Evolutionary conservation across 2,329 filamentous ascomycete genomes (phyloP).

Genomic region (Septoria petroselini): DNA sequence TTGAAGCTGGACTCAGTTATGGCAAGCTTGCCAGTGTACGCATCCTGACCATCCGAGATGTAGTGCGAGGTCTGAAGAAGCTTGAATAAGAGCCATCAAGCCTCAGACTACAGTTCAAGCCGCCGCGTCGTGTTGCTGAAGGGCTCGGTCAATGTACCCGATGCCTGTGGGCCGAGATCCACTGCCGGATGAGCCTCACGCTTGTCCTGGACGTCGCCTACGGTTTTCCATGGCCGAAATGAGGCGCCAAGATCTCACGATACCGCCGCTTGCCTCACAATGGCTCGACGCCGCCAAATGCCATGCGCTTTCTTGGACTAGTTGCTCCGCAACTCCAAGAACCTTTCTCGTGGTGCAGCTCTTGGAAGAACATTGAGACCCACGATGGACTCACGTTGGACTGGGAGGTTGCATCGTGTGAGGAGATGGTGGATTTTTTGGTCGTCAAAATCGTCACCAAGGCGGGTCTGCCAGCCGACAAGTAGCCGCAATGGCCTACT

Average conservation of each 20-base stretch:
- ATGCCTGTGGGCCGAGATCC: constrained; percentile 5
- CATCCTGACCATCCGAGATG: too few relatives aligned
- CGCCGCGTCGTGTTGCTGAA: neutral
- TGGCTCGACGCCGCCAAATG: constrained; percentile 14
- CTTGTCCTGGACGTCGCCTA: constrained; percentile 7
- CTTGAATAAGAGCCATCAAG: neutral
- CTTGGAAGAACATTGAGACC: neutral
- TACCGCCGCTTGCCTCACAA: constrained; percentile 15
- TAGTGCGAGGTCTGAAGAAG: neutral
- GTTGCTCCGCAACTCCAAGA: constrained; percentile 9
- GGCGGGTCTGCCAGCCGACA: constrained; percentile 1
- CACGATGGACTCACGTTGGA: constrained; percentile 1
- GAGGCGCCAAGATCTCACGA: constrained; percentile 16
- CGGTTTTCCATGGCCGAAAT: constrained; percentile 6
- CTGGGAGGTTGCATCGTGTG: constrained; percentile 15
- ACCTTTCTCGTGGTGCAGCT: constrained; percentile 4
- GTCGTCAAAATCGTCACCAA: neutral
- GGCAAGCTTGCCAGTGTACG: too few relatives aligned
- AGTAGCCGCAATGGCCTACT: constrained; percentile 6
- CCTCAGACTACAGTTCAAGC: neutral
- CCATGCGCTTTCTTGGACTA: constrained; percentile 16
- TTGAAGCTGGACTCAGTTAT: too few relatives aligned
- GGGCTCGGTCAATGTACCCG: neutral
- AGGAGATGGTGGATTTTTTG: constrained; percentile 6
- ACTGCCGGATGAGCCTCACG: constrained; percentile 8